Base-by-base conservation (phyloP, 2,329 filamentous ascomycete species). In the Beauveria medogensis region DNA sequence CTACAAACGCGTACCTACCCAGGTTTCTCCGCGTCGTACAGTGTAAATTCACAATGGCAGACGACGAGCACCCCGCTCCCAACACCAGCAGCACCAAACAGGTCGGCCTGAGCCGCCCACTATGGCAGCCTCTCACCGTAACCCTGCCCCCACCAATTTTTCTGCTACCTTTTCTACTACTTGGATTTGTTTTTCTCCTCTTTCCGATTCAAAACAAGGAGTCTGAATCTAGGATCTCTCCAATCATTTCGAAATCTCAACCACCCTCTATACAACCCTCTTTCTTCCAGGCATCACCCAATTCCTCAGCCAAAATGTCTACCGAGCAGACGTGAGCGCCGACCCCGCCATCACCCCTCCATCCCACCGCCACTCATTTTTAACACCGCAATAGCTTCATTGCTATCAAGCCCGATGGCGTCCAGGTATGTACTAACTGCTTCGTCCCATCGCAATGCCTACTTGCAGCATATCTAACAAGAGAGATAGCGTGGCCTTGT, bases 391-490 rank as follows among this genome's bases (percentile, higher is more conserved):
- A 69, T 73, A 97, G 93, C 83, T 97, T 97, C 90, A 97, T 97
- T 86, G 94, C 94, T 77, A 91, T 99, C 87, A 99, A 99, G 92
- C 94, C 93, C 72, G 94, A 97, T 82, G 94, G 94, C 79, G 94
- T 97, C 82, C 94, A 97, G 88, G 92, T 96, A 88, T 70, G 80
- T 63, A 44, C 50, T 55, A 30, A 62, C 34, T 55, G 9, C 12
- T n/a, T n/a, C 30, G 3, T 12, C 5, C 24, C 26, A 3, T 14
- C 20, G 37, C 34, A 30, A 52, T 22, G 18, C 47, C 14, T 26
- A 18, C 14, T 55, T n/a, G 16, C 22, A 10, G 47, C 20, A 40
- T 57, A 65, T 16, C 69, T 71, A 62, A 71, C 67, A 64, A 12
- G 40, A 46, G 26, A 55, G 63, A 30, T 75, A 97, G 92, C 93